Conservation (phyloP, 1,139 yeast species). For the Lodderomyces oxycetoniae region DNA sequence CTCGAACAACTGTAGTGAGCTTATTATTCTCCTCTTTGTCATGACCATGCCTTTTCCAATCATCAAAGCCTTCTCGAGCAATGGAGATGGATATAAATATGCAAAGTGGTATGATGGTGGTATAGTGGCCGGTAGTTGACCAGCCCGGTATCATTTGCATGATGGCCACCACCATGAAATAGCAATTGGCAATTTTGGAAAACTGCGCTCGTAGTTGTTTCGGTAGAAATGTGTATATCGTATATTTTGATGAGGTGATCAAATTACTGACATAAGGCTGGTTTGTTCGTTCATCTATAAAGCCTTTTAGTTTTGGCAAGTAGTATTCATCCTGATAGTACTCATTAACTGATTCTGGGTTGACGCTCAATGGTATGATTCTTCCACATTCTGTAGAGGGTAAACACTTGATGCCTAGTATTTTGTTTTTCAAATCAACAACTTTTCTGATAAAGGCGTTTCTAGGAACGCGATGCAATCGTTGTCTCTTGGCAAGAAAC, state of each 20-base stretch:
- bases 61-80: constrained; percentile 90
- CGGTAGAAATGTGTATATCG: constrained; percentile 76
- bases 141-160: constrained; percentile 95
- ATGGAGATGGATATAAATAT: constrained; percentile 89
- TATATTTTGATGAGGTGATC: constrained; percentile 85
- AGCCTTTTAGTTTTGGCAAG: constrained; percentile 20
- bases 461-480: constrained; percentile 13
- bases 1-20: constrained; percentile 38
- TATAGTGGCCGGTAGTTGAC: constrained; percentile 97
- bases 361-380: constrained; percentile 58
- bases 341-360: constrained; percentile 26
- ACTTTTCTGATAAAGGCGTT: constrained; percentile 17
- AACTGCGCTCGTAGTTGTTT: constrained; percentile 87
- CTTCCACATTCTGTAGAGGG: constrained; percentile 69
- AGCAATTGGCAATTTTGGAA: constrained; percentile 83
- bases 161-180: constrained; percentile 82
- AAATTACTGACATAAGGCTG: constrained; percentile 60
- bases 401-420: constrained; percentile 40
- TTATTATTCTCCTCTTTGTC: constrained; percentile 84
- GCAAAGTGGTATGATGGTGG: constrained; percentile 84
- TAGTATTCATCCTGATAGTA: constrained; percentile 28
- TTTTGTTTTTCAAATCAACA: constrained; percentile 22
- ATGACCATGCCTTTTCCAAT: constrained; percentile 78
- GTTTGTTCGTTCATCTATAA: constrained; percentile 66
- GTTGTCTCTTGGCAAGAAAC: constrained; percentile 19